Evolutionary conservation across 768 basidiomycete genomes (phyloP), one percentile per base, ranked within the genome.

Genomic region (Psilocybe cyanescens): DNA sequence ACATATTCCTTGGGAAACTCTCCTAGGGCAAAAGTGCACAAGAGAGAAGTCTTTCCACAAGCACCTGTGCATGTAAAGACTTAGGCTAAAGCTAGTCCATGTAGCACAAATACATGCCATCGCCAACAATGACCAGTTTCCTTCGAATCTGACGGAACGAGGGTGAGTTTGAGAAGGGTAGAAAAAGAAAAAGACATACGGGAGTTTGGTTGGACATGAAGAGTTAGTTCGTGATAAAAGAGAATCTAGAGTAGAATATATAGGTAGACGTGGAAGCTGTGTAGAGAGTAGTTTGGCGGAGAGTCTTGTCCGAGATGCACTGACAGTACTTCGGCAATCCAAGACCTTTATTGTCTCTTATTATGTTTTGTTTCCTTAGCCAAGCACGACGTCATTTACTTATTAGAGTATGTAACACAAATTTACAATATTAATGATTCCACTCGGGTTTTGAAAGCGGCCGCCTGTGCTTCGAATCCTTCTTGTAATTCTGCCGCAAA

Each of bases 1-100:
- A 94, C 94, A 72, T 97, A 97, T 89, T 97, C 94, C 74, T 92
- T 92, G 41, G 95, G 95, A 70, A 97, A 97, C 76, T 96, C 92
- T 63, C 95, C 95, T 39, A 95, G 85, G 8, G 94, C 93, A 74
- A 97, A 97, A 9, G 94, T 94, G 71, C 90, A 94, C 35, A 97
- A 76, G 49, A 97, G 77, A 53, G 92, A 94, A 17, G 95, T 95
- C 83, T 99, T 99, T 70, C 97, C 97, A 70, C 95, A 97, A 64
- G 97, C 97, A 80, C 92, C 91, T 92, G 69, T 63, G 41, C 59
- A 65, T 55, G 52, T 59, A 35, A 64, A 66, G 56, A 66, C 59
- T 63, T 57, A 75, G 73, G 59, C 58, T 35, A 41, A 58, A 53
- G 55, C 39, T 57, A 48, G 49, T 59, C 47, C 62, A 51, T 62